A percentile compares a stretch with the other conserved stretches of the same genome.
These are phyloP conservation scores for Cucurbita argyrosperma DNA, from an alignment of 306 rosid genomes.

Conservation along the genomic window DNA sequence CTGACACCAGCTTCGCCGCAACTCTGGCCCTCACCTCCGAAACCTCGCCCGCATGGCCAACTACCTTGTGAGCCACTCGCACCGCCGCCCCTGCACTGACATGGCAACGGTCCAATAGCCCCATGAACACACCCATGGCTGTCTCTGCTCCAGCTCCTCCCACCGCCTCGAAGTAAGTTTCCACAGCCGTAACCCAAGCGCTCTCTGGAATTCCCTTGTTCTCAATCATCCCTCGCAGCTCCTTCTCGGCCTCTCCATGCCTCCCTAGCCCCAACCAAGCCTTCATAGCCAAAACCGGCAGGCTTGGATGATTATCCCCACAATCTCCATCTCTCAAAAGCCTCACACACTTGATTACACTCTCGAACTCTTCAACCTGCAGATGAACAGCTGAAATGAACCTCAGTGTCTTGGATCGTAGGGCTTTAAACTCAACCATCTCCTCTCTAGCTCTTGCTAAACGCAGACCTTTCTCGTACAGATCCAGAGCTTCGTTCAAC, in stretches of 20 bases:
- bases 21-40: constrained; percentile 61
- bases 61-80: constrained; percentile 55
- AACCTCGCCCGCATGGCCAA: constrained; percentile 38
- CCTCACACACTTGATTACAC: constrained; percentile 78
- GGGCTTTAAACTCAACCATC: constrained; percentile 29
- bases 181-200: constrained; percentile 82
- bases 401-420: constrained; percentile 56
- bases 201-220: constrained; percentile 67
- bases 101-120: constrained; percentile 72
- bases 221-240: constrained; percentile 73
- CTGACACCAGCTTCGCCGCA: constrained; percentile 75
- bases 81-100: constrained; percentile 78
- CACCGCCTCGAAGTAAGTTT: constrained; percentile 52
- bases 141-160: constrained; percentile 92
- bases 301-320: constrained; percentile 72
- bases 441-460: constrained; percentile 40
- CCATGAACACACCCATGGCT: constrained; percentile 72
- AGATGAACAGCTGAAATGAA: constrained; percentile 76
- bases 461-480: constrained; percentile 51
- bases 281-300: constrained; percentile 83
- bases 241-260: constrained; percentile 71
- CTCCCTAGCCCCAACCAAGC: constrained; percentile 82
- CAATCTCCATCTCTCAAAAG: constrained; percentile 59
- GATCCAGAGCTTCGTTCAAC: constrained; percentile 77
- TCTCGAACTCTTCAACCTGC: constrained; percentile 66